phyloP scores from a whole-genome alignment of 768 basidiomycete species.

The Coprinopsis marcescibilis region DNA sequence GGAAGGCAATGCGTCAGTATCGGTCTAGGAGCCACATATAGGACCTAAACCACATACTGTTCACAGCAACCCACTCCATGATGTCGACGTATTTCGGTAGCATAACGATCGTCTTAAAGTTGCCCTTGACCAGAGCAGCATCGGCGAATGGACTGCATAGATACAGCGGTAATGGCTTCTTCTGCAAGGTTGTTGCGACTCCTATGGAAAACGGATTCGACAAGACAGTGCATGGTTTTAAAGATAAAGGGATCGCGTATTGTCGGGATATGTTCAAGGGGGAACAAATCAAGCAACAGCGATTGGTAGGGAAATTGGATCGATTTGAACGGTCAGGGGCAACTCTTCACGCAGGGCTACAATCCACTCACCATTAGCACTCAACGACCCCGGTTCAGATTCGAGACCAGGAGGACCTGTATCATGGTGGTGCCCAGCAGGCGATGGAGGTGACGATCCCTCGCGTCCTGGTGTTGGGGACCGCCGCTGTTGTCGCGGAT shows the following conservation, averaged over 20 bases:
- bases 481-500: conserved; percentile 6
- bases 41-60: conserved; percentile 45
- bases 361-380: no score
- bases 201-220: not conserved
- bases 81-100: conserved; percentile 97
- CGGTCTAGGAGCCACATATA: conserved; percentile 3
- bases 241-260: no score
- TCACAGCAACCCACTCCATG: conserved; percentile 89
- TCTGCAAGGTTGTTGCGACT: conserved; percentile 34
- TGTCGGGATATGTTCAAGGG: no score
- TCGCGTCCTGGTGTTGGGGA: conserved; percentile 8
- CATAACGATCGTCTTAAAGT: conserved; percentile 96
- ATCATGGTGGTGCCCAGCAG: not conserved
- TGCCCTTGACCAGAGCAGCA: conserved; percentile 92
- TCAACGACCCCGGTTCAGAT: not conserved
- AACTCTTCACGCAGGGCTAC: no score
- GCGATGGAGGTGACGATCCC: conserved; percentile 6
- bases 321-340: no score
- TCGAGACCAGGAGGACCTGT: not conserved
- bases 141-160: conserved; percentile 95
- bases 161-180: conserved; percentile 52
- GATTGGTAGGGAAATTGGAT: no score
- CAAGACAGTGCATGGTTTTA: not conserved
- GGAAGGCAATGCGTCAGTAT: no score
- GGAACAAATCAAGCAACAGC: no score